Conservation (phyloP, 2,329 filamentous ascomycete genomes). For the Fusarium denticulatum region DNA sequence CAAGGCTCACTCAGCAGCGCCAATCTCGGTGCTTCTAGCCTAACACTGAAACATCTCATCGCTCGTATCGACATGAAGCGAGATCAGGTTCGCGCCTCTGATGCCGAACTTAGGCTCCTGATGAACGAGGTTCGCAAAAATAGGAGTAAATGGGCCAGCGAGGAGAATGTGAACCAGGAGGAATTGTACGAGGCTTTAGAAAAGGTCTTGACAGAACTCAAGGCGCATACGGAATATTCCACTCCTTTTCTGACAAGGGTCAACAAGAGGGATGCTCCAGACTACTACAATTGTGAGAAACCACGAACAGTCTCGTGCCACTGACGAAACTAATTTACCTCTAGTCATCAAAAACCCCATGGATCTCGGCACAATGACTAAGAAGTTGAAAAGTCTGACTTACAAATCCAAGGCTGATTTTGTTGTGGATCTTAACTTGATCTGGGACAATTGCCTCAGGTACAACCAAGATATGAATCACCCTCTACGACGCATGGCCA, state of each 20-base stretch:
- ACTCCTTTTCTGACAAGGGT: constrained; percentile 94
- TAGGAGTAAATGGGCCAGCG: constrained; percentile 97
- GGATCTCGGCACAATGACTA: constrained; percentile 98
- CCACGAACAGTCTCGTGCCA: background rate
- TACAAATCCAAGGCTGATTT: constrained; percentile 96
- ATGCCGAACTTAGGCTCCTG: constrained; percentile 88
- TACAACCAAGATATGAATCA: constrained; percentile 94
- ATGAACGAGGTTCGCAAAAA: constrained; percentile 99
- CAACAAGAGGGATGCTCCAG: constrained; percentile 95
- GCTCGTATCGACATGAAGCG: constrained; percentile 94
- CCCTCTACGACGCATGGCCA: constrained; percentile 88
- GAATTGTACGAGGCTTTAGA: constrained; percentile 97
- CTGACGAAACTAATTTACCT: constrained; percentile 37
- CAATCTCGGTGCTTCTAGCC: constrained; percentile 93
- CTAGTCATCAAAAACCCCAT: constrained; percentile 94
- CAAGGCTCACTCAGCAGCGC: constrained; percentile 92
- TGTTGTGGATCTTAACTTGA: constrained; percentile 89
- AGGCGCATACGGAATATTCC: constrained; percentile 96
- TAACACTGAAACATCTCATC: constrained; percentile 97
- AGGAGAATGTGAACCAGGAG: constrained; percentile 97
- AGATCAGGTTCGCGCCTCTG: constrained; percentile 87
- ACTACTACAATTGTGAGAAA: constrained; percentile 87
- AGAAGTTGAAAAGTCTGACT: constrained; percentile 84
- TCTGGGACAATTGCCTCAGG: constrained; percentile 96
- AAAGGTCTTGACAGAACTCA: constrained; percentile 96